A percentile compares a stretch with the other conserved stretches of the same genome.
These are phyloP conservation scores for Acer campestre DNA, from an alignment of 345 rosid genomes.

Conservation along the genomic window DNA sequence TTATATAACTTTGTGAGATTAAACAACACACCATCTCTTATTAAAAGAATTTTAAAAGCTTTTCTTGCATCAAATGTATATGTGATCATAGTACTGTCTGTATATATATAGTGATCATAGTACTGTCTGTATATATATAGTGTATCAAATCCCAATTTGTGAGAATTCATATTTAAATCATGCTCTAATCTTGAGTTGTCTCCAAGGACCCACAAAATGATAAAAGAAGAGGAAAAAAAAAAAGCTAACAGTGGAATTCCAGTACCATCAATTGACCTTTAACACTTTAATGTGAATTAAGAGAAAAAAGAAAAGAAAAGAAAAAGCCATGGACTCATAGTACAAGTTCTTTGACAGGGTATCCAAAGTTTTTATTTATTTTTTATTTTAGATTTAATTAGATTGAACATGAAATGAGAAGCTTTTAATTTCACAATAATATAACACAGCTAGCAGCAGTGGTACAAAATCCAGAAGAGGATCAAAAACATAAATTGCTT, in stretches of 20 bases:
- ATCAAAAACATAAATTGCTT: conserved; percentile 27
- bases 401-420: not conserved
- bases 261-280: conserved; percentile 21
- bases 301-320: not conserved
- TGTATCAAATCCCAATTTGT: not conserved
- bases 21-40: not conserved
- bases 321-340: not conserved
- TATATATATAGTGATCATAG: too few species aligned
- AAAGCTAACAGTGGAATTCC: conserved; percentile 20
- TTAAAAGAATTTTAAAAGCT: too few species aligned
- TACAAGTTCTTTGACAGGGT: conserved; percentile 34
- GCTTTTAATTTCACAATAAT: conserved; percentile 14
- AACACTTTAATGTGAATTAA: conserved; percentile 30
- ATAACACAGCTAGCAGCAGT: conserved; percentile 18
- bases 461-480: conserved; percentile 19
- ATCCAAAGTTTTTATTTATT: conserved; percentile 34
- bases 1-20: not conserved
- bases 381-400: not conserved
- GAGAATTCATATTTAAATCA: not conserved
- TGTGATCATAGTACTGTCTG: not conserved
- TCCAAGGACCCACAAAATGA: conserved; percentile 17
- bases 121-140: not conserved
- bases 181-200: not conserved
- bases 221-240: conserved; percentile 1
- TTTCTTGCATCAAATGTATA: too few species aligned